Conservation (phyloP, 225 moss, liverwort and hornwort genomes). For the Thuidium tamariscinum region DNA sequence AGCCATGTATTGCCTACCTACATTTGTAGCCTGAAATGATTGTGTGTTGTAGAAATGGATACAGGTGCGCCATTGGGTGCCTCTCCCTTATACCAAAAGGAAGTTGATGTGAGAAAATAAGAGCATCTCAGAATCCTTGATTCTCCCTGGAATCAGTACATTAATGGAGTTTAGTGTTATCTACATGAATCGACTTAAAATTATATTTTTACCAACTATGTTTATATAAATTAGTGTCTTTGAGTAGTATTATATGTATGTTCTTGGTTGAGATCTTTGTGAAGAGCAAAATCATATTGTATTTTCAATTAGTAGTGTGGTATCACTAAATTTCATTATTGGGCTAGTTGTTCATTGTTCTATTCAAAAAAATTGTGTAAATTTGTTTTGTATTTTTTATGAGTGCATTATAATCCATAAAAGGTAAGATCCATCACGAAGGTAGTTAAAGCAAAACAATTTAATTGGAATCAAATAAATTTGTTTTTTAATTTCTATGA, state of each 20-base stretch:
- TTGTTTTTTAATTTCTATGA: too few species aligned
- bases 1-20: too few species aligned
- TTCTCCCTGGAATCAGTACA: not conserved
- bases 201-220: not conserved
- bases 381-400: not conserved
- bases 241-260: not conserved
- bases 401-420: not conserved
- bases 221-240: accelerated
- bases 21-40: too few species aligned
- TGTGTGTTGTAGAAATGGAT: too few species aligned
- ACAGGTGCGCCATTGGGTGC: too few species aligned
- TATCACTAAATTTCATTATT: not conserved
- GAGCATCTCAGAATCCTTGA: too few species aligned
- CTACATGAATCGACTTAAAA: accelerated
- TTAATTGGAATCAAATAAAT: not conserved
- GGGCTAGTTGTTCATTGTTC: not conserved
- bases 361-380: not conserved
- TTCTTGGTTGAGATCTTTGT: not conserved
- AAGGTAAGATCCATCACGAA: accelerated
- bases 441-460: not conserved
- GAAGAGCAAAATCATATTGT: accelerated
- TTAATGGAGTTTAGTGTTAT: not conserved
- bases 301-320: not conserved
- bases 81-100: too few species aligned
- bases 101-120: too few species aligned